Conservation (phyloP, 1,139 yeast genomes). For the Casaregolazyma lundiana region DNA sequence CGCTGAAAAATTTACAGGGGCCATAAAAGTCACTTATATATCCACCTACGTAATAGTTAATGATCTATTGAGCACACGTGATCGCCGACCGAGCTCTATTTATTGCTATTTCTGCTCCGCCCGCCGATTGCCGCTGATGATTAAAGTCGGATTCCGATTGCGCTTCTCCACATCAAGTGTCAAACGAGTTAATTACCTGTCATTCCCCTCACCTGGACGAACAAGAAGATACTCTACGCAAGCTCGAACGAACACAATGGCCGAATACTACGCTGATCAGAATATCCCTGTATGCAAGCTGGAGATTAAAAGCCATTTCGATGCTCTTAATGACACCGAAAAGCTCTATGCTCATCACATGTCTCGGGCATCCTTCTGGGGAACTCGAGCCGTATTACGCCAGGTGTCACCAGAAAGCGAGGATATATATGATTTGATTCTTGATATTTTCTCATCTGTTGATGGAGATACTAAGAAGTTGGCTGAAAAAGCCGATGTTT, state of each 20-base stretch:
- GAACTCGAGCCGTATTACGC: conserved; percentile 71
- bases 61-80: neutral
- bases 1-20: neutral
- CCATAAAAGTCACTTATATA: neutral
- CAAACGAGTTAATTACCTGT: neutral
- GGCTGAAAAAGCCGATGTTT: conserved; percentile 26
- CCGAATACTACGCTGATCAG: conserved; percentile 39
- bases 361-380: conserved; percentile 77
- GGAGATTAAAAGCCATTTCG: conserved; percentile 41
- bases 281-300: conserved; percentile 41
- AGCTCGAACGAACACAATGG: conserved; percentile 6
- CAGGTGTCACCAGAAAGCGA: conserved; percentile 87
- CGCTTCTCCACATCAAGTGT: neutral
- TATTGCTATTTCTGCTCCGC: neutral
- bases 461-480: conserved; percentile 49
- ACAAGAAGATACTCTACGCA: neutral
- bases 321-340: conserved; percentile 48
- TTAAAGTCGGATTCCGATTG: neutral
- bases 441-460: conserved; percentile 50
- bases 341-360: conserved; percentile 75
- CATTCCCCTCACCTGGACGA: neutral
- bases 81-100: neutral
- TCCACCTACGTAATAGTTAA: neutral
- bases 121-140: neutral
- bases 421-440: conserved; percentile 61